A percentile compares a stretch with the other conserved stretches of the same genome.
These are phyloP conservation scores for Lasiosphaeria miniovina DNA, from an alignment of 495 filamentous ascomycete species.

Conservation along the genomic window DNA sequence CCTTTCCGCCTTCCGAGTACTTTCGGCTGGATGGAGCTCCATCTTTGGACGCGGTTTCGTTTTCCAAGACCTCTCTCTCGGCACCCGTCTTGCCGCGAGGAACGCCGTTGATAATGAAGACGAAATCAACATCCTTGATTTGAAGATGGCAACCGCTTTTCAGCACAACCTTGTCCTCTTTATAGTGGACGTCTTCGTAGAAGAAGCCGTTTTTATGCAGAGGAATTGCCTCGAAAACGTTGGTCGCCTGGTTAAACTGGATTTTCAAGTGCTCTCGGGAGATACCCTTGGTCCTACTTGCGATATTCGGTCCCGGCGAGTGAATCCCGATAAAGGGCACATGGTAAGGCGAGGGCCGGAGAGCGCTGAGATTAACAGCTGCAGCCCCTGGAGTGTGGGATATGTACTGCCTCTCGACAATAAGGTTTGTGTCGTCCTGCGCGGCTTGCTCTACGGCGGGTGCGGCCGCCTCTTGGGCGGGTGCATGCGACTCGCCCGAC, in stretches of 20 bases:
- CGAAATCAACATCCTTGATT: constrained; percentile 73
- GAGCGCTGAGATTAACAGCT: constrained; percentile 48
- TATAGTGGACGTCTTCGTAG: constrained; percentile 68
- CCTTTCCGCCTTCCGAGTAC: constrained; percentile 53
- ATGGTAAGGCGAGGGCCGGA: constrained; percentile 57
- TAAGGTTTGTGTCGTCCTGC: constrained; percentile 29
- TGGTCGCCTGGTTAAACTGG: constrained; percentile 69
- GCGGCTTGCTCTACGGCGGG: constrained; percentile 12
- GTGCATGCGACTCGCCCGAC: constrained; percentile 18
- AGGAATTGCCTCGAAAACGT: constrained; percentile 74
- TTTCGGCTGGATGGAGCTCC: constrained; percentile 31
- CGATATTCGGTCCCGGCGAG: constrained; percentile 58
- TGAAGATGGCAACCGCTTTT: constrained; percentile 71
- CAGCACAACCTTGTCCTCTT: constrained; percentile 61
- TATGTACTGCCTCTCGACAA: constrained; percentile 46
- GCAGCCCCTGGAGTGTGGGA: constrained; percentile 48
- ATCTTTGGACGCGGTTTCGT: constrained; percentile 40
- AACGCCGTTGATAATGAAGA: constrained; percentile 72
- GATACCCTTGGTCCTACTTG: constrained; percentile 66
- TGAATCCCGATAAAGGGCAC: constrained; percentile 80
- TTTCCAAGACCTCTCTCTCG: constrained; percentile 28
- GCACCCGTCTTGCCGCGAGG: constrained; percentile 65
- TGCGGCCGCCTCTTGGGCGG: not conserved
- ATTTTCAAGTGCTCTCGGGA: constrained; percentile 85
- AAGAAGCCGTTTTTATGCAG: constrained; percentile 85